Base-by-base conservation (phyloP, 441 rosid species). In the Pelargonium citronellum region DNA sequence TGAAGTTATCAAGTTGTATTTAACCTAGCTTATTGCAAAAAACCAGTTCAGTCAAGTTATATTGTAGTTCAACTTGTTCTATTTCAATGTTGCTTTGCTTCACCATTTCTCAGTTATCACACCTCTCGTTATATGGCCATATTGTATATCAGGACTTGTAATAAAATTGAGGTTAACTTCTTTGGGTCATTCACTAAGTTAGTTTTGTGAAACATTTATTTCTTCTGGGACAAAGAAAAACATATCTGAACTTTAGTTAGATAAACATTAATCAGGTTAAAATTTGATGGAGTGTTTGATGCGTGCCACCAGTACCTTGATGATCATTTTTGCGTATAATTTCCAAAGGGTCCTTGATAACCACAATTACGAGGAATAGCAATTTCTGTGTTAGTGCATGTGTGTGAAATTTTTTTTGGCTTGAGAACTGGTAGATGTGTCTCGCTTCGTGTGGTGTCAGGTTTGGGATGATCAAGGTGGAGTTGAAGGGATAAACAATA, bases 401-500 rank as follows among this genome's bases (percentile, higher is more conserved):
- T 15, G 57, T 8, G 10, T 39, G 44, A 7, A 39, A 6, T 39
- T 51, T 51, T n/a, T n/a, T 47, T 6, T 51, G 57, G 17, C 57
- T 51, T 51, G 57, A 51, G 57, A 15, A 13, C 57, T 51, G 57
- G 57, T 51, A 51, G 57, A 51, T n/a, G 57, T 51, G 17, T 51
- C 57, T 15, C 44, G 44, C 44, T 39, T 39, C 10, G 44, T 39
- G 44, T 39, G 1, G 44, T 39, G 44, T 39, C 44, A 39, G 44
- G 44, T 39, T 39, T 39, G 44, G 44, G 44, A 39, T 39, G 44
- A 39, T 39, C 44, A 7, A 39, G 57, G 17, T n/a, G 57, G 57
- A 51, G 57, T 51, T 51, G 57, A 22, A 22, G 24, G 62, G 44
- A 39, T 7, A 7, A 8, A 39, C 44, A 10, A 39, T 10, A 39